Evolutionary conservation across 139 green algal species (phyloP), one percentile per base, ranked within the genome.

Genomic region (Tetraselmis chui): DNA sequence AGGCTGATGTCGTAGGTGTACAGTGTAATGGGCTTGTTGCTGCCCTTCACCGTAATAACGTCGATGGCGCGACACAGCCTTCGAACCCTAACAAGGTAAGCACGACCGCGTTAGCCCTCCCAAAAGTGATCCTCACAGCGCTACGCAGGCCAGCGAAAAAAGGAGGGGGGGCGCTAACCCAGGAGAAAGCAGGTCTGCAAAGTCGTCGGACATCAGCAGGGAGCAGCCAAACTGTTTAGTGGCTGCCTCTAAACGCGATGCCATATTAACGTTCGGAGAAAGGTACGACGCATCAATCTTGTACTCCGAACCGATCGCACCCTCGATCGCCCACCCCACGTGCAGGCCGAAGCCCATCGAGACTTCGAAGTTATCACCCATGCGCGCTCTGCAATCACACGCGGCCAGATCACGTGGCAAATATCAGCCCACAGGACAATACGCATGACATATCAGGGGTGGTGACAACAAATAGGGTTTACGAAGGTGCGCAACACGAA

Each of bases 271-370:
- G 85, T 98, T 96, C 31, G 96, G 96, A 0, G 92, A 97, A 31
- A 99, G 88, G 86, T 98, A 98, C 45, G 90, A 95, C 2, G 96
- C 94, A 79, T 99, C 96, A 31, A 99, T 94, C 90, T 99, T 99
- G 93, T 97, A 93, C 84, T 96, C 91, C 24, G 90, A 96, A 24
- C 96, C 94, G 76, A 98, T 98, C 29, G 95, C 94, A 0, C 96
- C 96, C 86, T 99, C 96, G 77, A 99, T 99, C 75, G 95, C 95
- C 96, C 96, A 99, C 80, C 90, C 92, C 29, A 94, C 90, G 85
- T 99, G 96, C 79, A 99, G 87, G 0, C 96, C 96, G 84, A 98
- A 99, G 28, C 96, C 96, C 94, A 99, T 97, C 59, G 86, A 84
- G 27, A 90, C 83, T 74, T 89, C 59, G 81, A 74, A n/a, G 0